phyloP scores from a whole-genome alignment of 2,329 filamentous ascomycete species.

The Aspergillus sergii region DNA sequence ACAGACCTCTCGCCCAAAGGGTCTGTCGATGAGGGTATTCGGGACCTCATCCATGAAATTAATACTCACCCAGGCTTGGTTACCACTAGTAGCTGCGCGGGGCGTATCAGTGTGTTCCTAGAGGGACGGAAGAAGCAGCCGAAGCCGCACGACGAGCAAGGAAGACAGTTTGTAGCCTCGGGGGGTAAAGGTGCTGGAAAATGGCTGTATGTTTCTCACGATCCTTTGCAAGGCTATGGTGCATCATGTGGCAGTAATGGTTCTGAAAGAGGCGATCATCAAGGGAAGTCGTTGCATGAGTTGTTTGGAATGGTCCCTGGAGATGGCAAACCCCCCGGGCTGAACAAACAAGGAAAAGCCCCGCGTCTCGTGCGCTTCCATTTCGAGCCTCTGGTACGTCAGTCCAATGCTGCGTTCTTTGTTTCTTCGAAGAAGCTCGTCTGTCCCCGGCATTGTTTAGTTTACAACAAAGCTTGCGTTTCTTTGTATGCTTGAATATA shows the following conservation, averaged over 20 bases:
- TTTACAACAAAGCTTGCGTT: conserved; percentile 3
- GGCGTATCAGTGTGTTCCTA: conserved; percentile 82
- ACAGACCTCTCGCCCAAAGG: conserved; percentile 88
- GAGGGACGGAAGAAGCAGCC: conserved; percentile 66
- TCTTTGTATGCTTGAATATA: conserved; percentile 1
- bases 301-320: conserved; percentile 48
- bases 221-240: conserved; percentile 55
- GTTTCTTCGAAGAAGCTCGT: background rate
- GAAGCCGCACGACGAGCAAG: conserved; percentile 15
- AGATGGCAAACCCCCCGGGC: conserved; percentile 32
- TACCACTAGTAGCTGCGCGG: conserved; percentile 92
- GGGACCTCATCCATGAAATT: conserved; percentile 74
- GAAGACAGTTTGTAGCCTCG: conserved; percentile 57
- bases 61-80: conserved; percentile 75
- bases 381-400: conserved; percentile 88
- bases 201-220: conserved; percentile 90
- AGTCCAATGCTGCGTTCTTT: background rate
- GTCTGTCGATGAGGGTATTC: conserved; percentile 77
- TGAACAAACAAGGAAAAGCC: conserved; percentile 48
- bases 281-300: conserved; percentile 36
- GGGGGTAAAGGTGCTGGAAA: conserved; percentile 83
- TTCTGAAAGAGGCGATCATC: conserved; percentile 6
- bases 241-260: conserved; percentile 6
- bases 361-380: conserved; percentile 73
- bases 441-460: conserved; percentile 63